Evolutionary conservation across 805 yeast genomes (phyloP).

Genomic region (Ogataea methylovora): DNA sequence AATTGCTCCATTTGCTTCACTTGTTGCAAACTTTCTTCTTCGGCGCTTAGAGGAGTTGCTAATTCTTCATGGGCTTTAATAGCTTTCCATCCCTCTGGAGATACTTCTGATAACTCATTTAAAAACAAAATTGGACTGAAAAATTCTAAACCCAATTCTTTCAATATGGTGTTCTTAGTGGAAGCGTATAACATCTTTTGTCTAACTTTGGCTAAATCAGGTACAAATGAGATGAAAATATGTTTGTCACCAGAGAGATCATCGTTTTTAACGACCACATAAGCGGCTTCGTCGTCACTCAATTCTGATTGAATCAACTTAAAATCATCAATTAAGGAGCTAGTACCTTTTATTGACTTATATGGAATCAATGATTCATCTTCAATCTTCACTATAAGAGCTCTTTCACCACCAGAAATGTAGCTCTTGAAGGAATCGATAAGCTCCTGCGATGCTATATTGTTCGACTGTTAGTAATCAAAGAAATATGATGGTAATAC

Average conservation of each 20-base stretch:
- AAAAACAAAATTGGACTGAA: conserved; percentile 45
- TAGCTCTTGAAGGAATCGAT: conserved; percentile 36
- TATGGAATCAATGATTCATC: conserved; percentile 26
- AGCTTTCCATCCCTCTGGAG: conserved; percentile 38
- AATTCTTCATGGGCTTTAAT: conserved; percentile 28
- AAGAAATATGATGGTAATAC: too few relatives aligned
- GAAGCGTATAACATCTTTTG: conserved; percentile 93
- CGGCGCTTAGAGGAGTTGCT: conserved; percentile 45
- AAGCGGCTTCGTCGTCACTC: conserved; percentile 35
- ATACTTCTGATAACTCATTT: conserved; percentile 50
- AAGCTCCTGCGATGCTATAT: conserved; percentile 35
- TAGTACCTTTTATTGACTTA: conserved; percentile 22
- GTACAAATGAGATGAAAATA: conserved; percentile 75
- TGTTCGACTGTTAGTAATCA: conserved; percentile 2
- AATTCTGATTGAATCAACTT: conserved; percentile 23
- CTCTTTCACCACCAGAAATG: conserved; percentile 23
- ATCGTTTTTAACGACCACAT: conserved; percentile 38
- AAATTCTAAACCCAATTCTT: conserved; percentile 58
- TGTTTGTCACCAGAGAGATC: conserved; percentile 18
- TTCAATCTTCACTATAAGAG: conserved; percentile 19
- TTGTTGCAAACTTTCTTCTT: conserved; percentile 44
- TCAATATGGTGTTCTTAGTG: conserved; percentile 67
- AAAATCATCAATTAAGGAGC: conserved; percentile 28
- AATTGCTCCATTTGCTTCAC: conserved; percentile 37
- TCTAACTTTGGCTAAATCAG: conserved; percentile 76